These are phyloP conservation scores for Plasmodium coatneyi DNA, from an alignment of 169 alveolate species.

Conservation along the genomic window DNA sequence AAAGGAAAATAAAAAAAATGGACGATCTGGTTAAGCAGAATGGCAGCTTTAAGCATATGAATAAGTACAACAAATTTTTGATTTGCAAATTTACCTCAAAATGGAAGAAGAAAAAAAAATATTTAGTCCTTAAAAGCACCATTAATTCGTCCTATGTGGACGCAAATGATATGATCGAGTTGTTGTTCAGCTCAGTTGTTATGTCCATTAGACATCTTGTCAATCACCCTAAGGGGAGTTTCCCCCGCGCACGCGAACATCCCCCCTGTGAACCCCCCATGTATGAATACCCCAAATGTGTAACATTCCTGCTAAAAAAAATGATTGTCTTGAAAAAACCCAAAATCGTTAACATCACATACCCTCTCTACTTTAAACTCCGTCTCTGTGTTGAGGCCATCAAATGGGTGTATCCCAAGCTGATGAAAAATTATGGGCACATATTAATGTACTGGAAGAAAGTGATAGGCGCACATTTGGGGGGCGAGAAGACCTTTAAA, in stretches of 20 bases:
- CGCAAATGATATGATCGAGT: constrained; percentile 23
- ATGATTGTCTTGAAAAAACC: constrained; percentile 61
- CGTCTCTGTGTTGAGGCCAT: constrained; percentile 14
- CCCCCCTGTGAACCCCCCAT: background rate
- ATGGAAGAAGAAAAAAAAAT: constrained; percentile 28
- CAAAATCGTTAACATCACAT: background rate
- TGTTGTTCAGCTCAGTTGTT: constrained; percentile 10
- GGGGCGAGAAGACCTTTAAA: constrained; percentile 16
- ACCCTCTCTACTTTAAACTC: constrained; percentile 26
- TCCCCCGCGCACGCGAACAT: background rate
- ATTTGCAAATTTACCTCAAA: constrained; percentile 15
- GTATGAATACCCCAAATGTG: constrained; percentile 21
- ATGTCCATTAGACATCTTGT: constrained; percentile 8
- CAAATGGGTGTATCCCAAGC: constrained; percentile 13
- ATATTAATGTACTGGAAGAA: constrained; percentile 69
- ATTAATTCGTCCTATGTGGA: constrained; percentile 15
- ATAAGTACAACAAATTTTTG: constrained; percentile 46
- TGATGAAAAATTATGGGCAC: constrained; percentile 26
- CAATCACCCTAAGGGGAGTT: background rate
- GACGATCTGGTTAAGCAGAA: constrained; percentile 31
- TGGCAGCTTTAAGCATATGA: constrained; percentile 20
- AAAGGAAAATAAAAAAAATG: constrained; percentile 42
- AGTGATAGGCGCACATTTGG: constrained; percentile 1
- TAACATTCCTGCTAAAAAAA: constrained; percentile 14
- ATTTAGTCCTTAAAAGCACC: constrained; percentile 15